Conservation (phyloP, 306 rosid genomes). For the Cucumis hystrix region DNA sequence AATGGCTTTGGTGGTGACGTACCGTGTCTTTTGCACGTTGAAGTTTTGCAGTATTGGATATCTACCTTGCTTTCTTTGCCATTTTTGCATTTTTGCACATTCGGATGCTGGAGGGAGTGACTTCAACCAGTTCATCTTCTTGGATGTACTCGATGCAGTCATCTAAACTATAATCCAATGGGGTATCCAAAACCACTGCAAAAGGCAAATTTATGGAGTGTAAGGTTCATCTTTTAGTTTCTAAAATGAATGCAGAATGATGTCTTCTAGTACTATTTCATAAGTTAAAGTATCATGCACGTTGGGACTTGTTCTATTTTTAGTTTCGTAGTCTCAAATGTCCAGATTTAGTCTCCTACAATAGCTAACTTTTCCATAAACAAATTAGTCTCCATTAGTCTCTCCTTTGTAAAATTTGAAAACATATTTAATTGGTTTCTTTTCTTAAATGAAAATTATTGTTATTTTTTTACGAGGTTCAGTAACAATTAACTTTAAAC, state of each 20-base stretch:
- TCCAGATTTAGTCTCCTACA: not conserved
- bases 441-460: not conserved
- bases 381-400: not conserved
- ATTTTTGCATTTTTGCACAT: constrained; percentile 86
- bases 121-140: constrained; percentile 93
- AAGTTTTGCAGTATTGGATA: not conserved
- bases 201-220: not conserved
- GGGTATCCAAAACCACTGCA: constrained; percentile 89
- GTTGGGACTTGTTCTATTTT: not conserved
- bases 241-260: not conserved
- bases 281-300: not conserved
- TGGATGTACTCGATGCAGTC: constrained; percentile 98
- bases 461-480: not conserved
- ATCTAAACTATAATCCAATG: constrained; percentile 82
- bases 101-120: constrained; percentile 65
- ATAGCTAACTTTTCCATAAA: not conserved
- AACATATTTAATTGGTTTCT: not conserved
- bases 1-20: not conserved
- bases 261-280: too few species aligned
- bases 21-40: not conserved
- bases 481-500: not conserved
- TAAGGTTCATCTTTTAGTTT: not conserved
- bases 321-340: not conserved
- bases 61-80: constrained; percentile 52
- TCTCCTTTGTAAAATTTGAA: not conserved